phyloP scores from a whole-genome alignment of 179 eudicot species.

The Monotropa hypopitys region DNA sequence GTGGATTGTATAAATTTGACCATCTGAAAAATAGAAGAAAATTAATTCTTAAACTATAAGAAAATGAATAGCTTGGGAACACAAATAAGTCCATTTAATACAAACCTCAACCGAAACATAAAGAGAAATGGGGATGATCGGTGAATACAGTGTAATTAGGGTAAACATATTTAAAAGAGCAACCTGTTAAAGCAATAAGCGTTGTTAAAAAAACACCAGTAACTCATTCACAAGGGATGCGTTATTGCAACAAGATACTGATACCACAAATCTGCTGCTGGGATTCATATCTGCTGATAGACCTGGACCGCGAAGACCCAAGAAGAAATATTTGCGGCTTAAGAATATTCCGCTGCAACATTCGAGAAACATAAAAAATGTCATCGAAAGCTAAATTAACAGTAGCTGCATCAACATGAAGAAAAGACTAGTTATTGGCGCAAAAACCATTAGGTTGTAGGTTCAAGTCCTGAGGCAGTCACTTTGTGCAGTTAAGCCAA shows the following conservation, averaged over 20 bases:
- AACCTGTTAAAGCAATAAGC: conserved; percentile 38
- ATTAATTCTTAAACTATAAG: background rate
- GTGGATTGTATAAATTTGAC: conserved; percentile 85
- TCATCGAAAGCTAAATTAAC: background rate
- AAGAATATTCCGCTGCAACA: conserved; percentile 66
- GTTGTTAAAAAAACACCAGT: background rate
- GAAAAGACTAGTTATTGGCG: conserved; percentile 11
- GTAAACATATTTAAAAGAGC: conserved; percentile 77
- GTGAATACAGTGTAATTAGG: conserved; percentile 85
- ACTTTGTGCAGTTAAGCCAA: no score
- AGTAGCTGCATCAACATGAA: background rate
- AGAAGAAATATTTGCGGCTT: conserved; percentile 47
- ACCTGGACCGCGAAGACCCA: conserved; percentile 43
- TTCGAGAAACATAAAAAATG: conserved; percentile 13
- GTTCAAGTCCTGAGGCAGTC: no score
- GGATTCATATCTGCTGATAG: conserved; percentile 68
- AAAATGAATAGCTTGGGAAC: background rate
- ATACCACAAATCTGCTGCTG: conserved; percentile 72
- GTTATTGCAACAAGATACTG: conserved; percentile 8
- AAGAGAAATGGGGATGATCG: conserved; percentile 94
- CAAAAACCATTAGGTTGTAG: no score
- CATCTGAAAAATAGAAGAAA: conserved; percentile 39
- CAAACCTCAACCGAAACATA: conserved; percentile 97
- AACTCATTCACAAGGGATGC: background rate
- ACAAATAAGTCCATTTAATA: conserved; percentile 5